phyloP scores from a whole-genome alignment of 176 grass and related monocot species.

The Musa itinerans region DNA sequence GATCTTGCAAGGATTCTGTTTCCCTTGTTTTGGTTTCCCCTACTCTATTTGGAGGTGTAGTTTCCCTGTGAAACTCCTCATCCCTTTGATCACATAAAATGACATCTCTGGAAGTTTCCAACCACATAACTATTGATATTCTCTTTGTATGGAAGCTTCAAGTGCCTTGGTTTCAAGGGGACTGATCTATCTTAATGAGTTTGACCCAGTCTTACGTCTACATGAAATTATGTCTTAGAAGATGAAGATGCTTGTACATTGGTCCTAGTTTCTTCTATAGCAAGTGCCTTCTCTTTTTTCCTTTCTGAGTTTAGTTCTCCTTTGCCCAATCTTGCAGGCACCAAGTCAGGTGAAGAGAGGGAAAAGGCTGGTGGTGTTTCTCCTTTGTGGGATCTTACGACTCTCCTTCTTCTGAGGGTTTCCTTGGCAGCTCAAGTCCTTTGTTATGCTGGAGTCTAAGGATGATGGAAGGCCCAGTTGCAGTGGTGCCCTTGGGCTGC shows the following conservation, averaged over 20 bases:
- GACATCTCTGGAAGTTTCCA: slow-evolving; percentile 5
- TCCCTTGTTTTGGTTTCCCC: background rate
- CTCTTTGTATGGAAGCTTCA: background rate
- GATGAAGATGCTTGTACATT: background rate
- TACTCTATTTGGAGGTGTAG: background rate
- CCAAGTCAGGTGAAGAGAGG: background rate
- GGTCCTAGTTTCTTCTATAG: background rate
- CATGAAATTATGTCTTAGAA: background rate
- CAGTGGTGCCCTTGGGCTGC: slow-evolving; percentile 12
- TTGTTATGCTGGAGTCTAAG: slow-evolving; percentile 16
- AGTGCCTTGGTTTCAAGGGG: background rate
- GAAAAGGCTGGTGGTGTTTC: too few species aligned
- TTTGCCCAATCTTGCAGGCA: background rate
- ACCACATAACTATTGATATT: background rate
- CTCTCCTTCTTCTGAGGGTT: background rate
- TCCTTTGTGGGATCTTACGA: too few species aligned
- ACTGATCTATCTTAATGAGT: background rate
- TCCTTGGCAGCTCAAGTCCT: background rate
- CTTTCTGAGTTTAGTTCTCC: too few species aligned
- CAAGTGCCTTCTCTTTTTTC: too few species aligned
- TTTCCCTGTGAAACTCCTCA: background rate
- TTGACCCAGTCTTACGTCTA: background rate
- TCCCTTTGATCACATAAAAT: slow-evolving; percentile 6
- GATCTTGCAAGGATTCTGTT: too few species aligned
- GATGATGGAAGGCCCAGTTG: slow-evolving; percentile 1